These are phyloP conservation scores for Musa schizocarpa DNA, from an alignment of 176 grass and related monocot species.

Conservation along the genomic window DNA sequence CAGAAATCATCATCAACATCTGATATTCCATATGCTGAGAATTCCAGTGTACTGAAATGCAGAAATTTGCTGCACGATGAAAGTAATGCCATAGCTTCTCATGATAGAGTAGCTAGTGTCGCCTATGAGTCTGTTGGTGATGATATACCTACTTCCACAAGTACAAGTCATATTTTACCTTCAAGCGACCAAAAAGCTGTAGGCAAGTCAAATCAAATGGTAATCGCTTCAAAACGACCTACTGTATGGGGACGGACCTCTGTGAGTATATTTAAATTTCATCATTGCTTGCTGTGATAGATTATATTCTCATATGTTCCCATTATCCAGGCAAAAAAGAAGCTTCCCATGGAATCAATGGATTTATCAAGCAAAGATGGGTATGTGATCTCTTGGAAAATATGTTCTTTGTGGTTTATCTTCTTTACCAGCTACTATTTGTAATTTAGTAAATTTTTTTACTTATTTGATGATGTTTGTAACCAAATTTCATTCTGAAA, in stretches of 20 bases:
- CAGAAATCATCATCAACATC: constrained; percentile 22
- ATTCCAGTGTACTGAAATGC: constrained; percentile 8
- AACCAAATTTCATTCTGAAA: no score
- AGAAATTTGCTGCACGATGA: constrained; percentile 15
- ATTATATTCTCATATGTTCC: neutral
- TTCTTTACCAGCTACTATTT: neutral
- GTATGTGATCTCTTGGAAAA: constrained; percentile 38
- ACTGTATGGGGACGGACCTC: constrained; percentile 88
- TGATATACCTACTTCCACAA: constrained; percentile 11
- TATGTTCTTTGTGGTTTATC: neutral
- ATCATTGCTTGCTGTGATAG: neutral
- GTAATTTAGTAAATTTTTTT: neutral
- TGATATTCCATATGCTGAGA: neutral
- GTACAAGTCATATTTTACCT: constrained; percentile 23
- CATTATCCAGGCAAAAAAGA: constrained; percentile 76
- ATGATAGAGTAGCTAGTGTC: constrained; percentile 28
- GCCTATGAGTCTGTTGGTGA: constrained; percentile 23
- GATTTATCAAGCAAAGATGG: constrained; percentile 72
- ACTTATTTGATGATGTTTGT: no score
- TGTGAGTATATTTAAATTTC: constrained; percentile 39
- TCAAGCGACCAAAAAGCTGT: constrained; percentile 25
- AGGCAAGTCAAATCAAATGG: constrained; percentile 34
- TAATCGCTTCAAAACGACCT: constrained; percentile 23
- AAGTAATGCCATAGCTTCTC: neutral
- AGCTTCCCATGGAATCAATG: constrained; percentile 67